These are phyloP conservation scores for Lepidium didymum DNA, from an alignment of 345 rosid genomes.

Conservation along the genomic window DNA sequence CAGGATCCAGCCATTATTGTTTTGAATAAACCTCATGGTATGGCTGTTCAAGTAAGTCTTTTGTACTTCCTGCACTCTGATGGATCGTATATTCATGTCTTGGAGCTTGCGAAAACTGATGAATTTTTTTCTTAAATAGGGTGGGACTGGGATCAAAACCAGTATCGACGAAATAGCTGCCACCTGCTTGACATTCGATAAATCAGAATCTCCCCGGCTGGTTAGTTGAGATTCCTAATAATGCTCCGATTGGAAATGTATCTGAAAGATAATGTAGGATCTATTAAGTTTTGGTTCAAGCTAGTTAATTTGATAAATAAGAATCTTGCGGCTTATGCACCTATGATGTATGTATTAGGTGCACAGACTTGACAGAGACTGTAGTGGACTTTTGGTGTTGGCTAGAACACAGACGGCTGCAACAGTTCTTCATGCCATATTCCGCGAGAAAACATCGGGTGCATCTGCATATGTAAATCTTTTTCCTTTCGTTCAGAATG, in stretches of 20 bases:
- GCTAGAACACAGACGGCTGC: slow-evolving; percentile 82
- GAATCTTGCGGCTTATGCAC: background rate
- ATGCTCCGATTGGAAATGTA: background rate
- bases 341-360: slow-evolving; percentile 41
- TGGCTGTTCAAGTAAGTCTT: slow-evolving; percentile 80
- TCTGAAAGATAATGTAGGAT: background rate
- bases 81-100: background rate
- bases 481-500: background rate
- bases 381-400: slow-evolving; percentile 93
- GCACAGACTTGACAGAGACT: slow-evolving; percentile 90
- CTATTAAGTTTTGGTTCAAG: background rate
- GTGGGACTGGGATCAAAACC: slow-evolving; percentile 72
- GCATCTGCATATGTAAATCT: slow-evolving; percentile 51
- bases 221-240: slow-evolving; percentile 38
- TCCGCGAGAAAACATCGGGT: slow-evolving; percentile 78
- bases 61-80: background rate
- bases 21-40: slow-evolving; percentile 80
- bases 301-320: background rate
- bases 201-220: slow-evolving; percentile 70
- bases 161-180: slow-evolving; percentile 83
- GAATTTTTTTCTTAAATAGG: slow-evolving; percentile 36
- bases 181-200: slow-evolving; percentile 53
- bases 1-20: slow-evolving; percentile 79
- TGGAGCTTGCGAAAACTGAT: background rate
- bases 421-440: slow-evolving; percentile 69